Percentiles rank a stretch among this genome's conserved stretches.
phyloP scores from a whole-genome alignment of 495 filamentous ascomycete species.

The Parathielavia appendiculata region DNA sequence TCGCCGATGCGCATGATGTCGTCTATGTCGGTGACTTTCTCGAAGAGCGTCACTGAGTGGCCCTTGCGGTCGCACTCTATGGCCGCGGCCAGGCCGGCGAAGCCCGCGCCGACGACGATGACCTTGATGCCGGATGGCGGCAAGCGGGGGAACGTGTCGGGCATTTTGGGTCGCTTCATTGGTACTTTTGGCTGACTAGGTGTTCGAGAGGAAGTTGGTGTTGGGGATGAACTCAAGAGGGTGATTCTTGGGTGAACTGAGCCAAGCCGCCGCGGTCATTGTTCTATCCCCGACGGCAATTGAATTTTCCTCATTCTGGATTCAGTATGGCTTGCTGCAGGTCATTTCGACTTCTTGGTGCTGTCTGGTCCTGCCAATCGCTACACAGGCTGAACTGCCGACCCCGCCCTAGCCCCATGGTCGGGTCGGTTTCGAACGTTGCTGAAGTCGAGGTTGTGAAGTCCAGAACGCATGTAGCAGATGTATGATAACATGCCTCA shows the following conservation, averaged over 20 bases:
- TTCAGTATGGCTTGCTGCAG: not conserved
- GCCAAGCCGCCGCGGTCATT: not conserved
- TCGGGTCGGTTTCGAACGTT: not conserved
- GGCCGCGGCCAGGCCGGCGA: conserved; percentile 56
- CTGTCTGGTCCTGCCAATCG: not conserved
- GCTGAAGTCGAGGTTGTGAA: not conserved
- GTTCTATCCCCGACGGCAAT: conserved; percentile 12
- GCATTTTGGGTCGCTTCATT: conserved; percentile 6
- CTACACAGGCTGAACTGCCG: not conserved
- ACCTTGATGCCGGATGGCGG: conserved; percentile 49
- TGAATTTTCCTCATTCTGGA: not conserved
- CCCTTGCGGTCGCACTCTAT: conserved; percentile 51
- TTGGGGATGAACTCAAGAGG: not conserved
- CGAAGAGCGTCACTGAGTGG: conserved; percentile 33
- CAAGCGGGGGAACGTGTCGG: conserved; percentile 22
- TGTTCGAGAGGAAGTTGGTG: not conserved
- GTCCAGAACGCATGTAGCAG: no score
- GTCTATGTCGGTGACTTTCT: conserved; percentile 35
- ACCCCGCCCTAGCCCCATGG: not conserved
- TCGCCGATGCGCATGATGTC: conserved; percentile 46
- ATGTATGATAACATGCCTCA: no score
- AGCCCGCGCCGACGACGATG: conserved; percentile 57
- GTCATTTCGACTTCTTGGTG: not conserved
- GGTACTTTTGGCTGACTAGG: not conserved
- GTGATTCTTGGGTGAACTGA: not conserved